Base-by-base conservation (phyloP, 352 stramenopile species). In the Phytophthora syringae region DNA sequence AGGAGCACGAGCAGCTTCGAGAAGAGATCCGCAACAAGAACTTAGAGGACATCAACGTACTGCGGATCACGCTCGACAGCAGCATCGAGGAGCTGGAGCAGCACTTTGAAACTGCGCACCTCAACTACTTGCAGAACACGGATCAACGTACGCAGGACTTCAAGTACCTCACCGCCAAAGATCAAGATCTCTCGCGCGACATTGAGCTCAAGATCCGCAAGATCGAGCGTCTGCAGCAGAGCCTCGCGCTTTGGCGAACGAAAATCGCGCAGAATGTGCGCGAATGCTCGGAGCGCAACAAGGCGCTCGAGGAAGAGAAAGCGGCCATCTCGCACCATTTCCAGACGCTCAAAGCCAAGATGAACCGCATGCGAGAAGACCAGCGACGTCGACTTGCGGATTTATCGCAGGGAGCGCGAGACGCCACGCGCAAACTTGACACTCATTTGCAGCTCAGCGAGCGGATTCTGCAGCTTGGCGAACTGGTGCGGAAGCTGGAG, bases 21-120 rank as follows among this genome's bases (percentile, higher is more conserved):
- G 93, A 98, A 60, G 94, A 98, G 64, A 97, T 98, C 55, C 85
- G 90, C 62, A 98, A 98, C 77, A 97, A 96, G 56, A 98, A 98
- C 76, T 60, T 98, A 16, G 96, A 99, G 60, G 86, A 98, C 50
- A 98, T 98, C 32, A 98, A 98, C 67, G 88, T 97, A 21, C 67
- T 98, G 24, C 79, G 92, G 18, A 97, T 97, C 50, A 96, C 88
- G 7, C 76, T 98, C 1, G 94, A 98, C 69, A 96, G 82, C 60
- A 96, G 86, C 60, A 98, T 98, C 48, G 89, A 98, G 67, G 90
- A 98, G 60, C 80, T 98, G 2, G 94, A 98, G 70, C 86, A 98
- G 71, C 82, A 98, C 65, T 98, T 99, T 60, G 92, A 98, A 77
- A 91, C 85, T 1, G 92, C 89, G 7, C 92, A 98, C 57, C 68